Evolutionary conservation across 441 rosid species (phyloP).

Genomic region (Jatropha multifida): DNA sequence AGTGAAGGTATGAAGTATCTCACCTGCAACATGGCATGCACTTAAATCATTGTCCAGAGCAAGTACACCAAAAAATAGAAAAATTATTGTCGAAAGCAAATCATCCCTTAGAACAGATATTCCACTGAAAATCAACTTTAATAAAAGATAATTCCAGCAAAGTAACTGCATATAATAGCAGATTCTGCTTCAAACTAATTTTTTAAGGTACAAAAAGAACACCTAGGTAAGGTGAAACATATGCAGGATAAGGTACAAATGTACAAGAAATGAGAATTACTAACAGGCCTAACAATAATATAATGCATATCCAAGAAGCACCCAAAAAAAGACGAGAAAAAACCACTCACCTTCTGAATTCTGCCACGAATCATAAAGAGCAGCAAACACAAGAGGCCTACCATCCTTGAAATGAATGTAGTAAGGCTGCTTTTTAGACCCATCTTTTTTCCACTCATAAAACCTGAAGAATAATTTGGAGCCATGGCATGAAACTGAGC

Average conservation of each 20-base stretch:
- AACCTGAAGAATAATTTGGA: constrained; percentile 44
- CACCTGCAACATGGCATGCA: constrained; percentile 49
- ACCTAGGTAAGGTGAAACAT: neutral
- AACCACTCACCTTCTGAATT: constrained; percentile 56
- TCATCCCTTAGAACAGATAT: neutral
- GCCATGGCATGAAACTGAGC: neutral
- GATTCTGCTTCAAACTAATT: neutral
- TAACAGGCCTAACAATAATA: neutral
- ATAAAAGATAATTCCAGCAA: neutral
- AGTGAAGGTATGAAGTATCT: constrained; percentile 68
- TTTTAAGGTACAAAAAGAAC: neutral
- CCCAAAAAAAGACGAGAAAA: neutral
- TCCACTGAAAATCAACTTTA: neutral
- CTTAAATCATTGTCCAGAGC: constrained; percentile 1
- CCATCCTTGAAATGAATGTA: constrained; percentile 80
- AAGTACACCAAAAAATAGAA: neutral
- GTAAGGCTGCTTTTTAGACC: constrained; percentile 83
- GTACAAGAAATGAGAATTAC: neutral
- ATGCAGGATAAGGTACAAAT: neutral
- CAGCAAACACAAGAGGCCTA: constrained; percentile 85
- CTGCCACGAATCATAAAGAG: constrained; percentile 81
- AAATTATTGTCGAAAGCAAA: neutral
- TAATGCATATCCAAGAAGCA: neutral
- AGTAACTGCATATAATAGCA: neutral
- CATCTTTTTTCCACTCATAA: constrained; percentile 95